phyloP scores from a whole-genome alignment of 1,284 basidiomycete species.

The Cutaneotrichosporon cutaneum region DNA sequence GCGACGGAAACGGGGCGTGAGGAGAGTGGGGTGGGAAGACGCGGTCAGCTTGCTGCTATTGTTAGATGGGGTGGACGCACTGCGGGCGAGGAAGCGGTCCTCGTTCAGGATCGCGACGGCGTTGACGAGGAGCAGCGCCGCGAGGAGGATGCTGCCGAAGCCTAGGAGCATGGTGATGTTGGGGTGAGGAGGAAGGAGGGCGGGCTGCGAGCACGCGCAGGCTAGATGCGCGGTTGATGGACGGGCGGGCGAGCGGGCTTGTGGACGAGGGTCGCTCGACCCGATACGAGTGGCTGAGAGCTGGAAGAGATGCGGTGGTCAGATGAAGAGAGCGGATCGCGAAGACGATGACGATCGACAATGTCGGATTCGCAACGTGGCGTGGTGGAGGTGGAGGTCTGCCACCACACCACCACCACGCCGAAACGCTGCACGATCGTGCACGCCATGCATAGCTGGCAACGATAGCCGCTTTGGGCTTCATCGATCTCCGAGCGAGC shows the following conservation, averaged over 20 bases:
- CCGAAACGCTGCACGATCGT: no score
- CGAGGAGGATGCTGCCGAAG: conserved; percentile 53
- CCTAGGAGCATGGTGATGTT: conserved; percentile 32
- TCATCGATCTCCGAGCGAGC: no score
- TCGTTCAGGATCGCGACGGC: conserved; percentile 91
- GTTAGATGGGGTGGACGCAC: conserved; percentile 58
- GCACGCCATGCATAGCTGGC: neutral
- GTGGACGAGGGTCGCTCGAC: neutral
- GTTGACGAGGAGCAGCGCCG: conserved; percentile 76
- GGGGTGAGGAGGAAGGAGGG: neutral
- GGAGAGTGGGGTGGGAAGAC: neutral
- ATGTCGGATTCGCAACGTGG: conserved; percentile 6
- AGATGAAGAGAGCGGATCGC: neutral
- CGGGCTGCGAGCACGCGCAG: neutral
- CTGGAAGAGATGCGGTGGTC: neutral
- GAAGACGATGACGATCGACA: conserved; percentile 3
- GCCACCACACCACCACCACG: neutral
- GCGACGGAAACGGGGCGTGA: conserved; percentile 3
- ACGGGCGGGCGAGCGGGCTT: neutral
- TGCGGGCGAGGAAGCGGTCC: conserved; percentile 87
- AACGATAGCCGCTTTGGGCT: no score
- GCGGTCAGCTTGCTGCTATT: conserved; percentile 10
- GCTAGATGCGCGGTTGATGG: neutral
- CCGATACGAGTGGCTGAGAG: neutral
- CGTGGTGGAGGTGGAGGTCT: conserved; percentile 4